Evolutionary conservation across 2,329 filamentous ascomycete genomes (phyloP).

Genomic region (Chrysosporium keratinophilum): DNA sequence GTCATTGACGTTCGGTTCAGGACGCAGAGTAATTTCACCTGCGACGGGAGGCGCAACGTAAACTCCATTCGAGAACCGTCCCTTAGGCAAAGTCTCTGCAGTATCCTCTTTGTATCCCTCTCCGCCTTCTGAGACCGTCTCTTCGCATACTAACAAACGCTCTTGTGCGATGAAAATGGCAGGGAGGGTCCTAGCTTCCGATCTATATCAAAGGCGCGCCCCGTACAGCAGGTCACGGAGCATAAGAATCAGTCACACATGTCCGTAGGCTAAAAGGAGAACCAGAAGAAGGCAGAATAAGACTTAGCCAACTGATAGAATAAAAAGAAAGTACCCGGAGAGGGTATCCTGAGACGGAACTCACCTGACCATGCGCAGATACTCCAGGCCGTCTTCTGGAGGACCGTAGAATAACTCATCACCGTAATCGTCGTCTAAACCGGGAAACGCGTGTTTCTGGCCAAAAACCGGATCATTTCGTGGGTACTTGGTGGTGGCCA

Average conservation of each 20-base stretch:
- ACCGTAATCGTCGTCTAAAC: constrained; percentile 41
- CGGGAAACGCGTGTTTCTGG: constrained; percentile 61
- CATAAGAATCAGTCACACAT: constrained; percentile 10
- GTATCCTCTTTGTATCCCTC: constrained; percentile 24
- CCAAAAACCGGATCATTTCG: constrained; percentile 56
- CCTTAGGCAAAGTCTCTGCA: constrained; percentile 28
- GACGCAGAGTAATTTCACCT: constrained; percentile 31
- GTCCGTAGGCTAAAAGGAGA: constrained; percentile 9
- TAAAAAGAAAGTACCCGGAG: constrained; percentile 13
- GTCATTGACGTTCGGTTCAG: constrained; percentile 25
- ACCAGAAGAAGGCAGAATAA: constrained; percentile 12
- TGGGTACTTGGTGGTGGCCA: constrained; percentile 26
- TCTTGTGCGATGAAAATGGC: constrained; percentile 15
- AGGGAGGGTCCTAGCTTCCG: constrained; percentile 18
- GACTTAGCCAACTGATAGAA: constrained; percentile 21
- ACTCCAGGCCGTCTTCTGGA: constrained; percentile 57
- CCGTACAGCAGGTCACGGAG: constrained; percentile 1
- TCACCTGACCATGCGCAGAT: constrained; percentile 62
- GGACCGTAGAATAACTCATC: constrained; percentile 58
- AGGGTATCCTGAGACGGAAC: constrained; percentile 6
- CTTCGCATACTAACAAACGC: constrained; percentile 11
- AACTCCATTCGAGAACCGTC: constrained; percentile 67
- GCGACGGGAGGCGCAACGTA: constrained; percentile 54
- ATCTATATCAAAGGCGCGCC: constrained; percentile 15
- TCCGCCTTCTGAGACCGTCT: constrained; percentile 20